These are phyloP conservation scores for Exserohilum rostratum DNA, from an alignment of 2,329 filamentous ascomycete species.

Conservation along the genomic window DNA sequence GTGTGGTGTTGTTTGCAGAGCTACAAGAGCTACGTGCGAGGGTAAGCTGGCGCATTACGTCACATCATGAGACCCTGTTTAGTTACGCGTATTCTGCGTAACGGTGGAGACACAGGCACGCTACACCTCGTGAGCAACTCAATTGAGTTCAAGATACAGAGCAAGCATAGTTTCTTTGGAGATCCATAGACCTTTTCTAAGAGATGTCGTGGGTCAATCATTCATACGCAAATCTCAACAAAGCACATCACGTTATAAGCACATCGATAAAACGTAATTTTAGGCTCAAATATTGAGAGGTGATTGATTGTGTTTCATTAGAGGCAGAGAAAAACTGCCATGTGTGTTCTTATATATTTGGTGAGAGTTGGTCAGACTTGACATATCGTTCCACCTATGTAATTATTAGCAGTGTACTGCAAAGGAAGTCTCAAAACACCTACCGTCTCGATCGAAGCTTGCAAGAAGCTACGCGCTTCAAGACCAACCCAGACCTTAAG, in stretches of 20 bases:
- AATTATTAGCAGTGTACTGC: constrained; percentile 6
- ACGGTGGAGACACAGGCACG: neutral
- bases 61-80: constrained; percentile 11
- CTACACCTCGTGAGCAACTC: neutral
- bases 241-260: neutral
- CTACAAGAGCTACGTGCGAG: constrained; percentile 1
- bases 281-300: neutral
- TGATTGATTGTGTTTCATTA: neutral
- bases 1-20: constrained; percentile 14
- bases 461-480: constrained; percentile 85
- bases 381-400: constrained; percentile 81
- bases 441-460: constrained; percentile 87
- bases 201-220: neutral
- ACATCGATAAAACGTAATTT: neutral
- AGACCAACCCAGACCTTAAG: constrained; percentile 89
- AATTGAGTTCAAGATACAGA: too few species aligned
- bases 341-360: constrained; percentile 69
- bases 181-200: too few species aligned
- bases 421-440: constrained; percentile 45
- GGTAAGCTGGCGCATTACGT: constrained; percentile 10
- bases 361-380: constrained; percentile 86
- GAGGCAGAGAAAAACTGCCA: neutral
- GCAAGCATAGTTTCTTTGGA: too few species aligned
- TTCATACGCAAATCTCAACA: neutral
- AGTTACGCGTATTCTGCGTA: neutral